phyloP scores from a whole-genome alignment of 2,329 filamentous ascomycete species.

The Penicillium occitanis region DNA sequence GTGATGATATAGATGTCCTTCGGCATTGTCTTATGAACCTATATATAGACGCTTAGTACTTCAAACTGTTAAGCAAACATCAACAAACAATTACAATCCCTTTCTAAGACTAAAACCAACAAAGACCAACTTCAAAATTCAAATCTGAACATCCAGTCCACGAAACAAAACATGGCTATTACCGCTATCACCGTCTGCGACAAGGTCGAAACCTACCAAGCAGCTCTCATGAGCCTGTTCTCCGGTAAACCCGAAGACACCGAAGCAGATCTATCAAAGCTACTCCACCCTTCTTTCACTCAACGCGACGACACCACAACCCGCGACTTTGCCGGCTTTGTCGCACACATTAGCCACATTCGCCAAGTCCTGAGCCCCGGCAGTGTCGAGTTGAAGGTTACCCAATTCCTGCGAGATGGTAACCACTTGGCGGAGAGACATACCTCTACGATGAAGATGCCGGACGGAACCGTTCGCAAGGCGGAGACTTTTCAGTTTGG shows the following conservation, averaged over 20 bases:
- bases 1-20: neutral
- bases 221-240: constrained; percentile 9
- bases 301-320: constrained; percentile 13
- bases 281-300: constrained; percentile 13
- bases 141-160: neutral
- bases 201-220: constrained; percentile 14
- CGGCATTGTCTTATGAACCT: neutral
- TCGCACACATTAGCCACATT: constrained; percentile 14
- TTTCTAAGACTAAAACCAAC: neutral
- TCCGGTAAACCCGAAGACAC: constrained; percentile 14
- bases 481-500: constrained; percentile 13
- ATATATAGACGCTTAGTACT: neutral
- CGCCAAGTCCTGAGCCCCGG: neutral
- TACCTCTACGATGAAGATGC: constrained; percentile 10
- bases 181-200: constrained; percentile 10
- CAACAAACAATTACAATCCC: too few species aligned
- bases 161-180: neutral
- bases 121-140: neutral
- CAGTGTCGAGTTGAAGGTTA: constrained; percentile 9
- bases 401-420: constrained; percentile 11
- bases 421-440: constrained; percentile 14
- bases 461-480: constrained; percentile 5
- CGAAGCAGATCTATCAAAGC: constrained; percentile 11
- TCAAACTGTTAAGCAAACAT: neutral
- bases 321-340: constrained; percentile 13